Percentiles rank a stretch among this genome's conserved stretches.
Conservation (phyloP, 1,139 yeast species). For the Geotrichum siamense region DNA sequence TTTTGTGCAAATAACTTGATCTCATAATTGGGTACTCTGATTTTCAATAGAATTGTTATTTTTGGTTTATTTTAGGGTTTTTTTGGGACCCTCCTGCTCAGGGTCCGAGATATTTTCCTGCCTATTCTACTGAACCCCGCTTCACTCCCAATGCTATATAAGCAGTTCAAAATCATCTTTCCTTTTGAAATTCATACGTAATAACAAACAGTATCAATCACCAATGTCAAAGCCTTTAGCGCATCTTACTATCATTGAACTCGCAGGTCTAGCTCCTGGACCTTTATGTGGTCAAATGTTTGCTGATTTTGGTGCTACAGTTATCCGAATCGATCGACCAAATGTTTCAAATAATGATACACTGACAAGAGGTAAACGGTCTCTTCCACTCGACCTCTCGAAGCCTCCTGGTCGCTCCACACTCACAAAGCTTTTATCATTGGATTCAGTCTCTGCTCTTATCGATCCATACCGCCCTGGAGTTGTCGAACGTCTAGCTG, state of each 20-base stretch:
- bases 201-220: no score
- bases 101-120: no score
- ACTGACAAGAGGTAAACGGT: slow-evolving; percentile 34
- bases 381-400: slow-evolving; percentile 31
- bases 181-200: no score
- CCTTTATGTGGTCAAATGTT: slow-evolving; percentile 25
- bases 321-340: slow-evolving; percentile 29
- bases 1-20: no score
- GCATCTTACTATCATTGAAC: slow-evolving; percentile 20
- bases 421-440: slow-evolving; percentile 24
- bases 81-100: no score
- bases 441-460: slow-evolving; percentile 27
- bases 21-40: no score
- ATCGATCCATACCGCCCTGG: slow-evolving; percentile 34
- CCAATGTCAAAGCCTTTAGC: not conserved
- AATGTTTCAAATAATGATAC: slow-evolving; percentile 25
- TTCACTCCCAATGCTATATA: no score
- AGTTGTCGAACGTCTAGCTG: slow-evolving; percentile 31
- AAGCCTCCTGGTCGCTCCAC: slow-evolving; percentile 23
- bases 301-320: slow-evolving; percentile 36
- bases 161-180: no score
- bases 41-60: no score
- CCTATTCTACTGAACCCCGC: no score
- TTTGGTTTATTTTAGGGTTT: no score
- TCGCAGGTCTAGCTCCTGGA: slow-evolving; percentile 26